Conservation (phyloP, 345 rosid species). For the Theobroma cacao region DNA sequence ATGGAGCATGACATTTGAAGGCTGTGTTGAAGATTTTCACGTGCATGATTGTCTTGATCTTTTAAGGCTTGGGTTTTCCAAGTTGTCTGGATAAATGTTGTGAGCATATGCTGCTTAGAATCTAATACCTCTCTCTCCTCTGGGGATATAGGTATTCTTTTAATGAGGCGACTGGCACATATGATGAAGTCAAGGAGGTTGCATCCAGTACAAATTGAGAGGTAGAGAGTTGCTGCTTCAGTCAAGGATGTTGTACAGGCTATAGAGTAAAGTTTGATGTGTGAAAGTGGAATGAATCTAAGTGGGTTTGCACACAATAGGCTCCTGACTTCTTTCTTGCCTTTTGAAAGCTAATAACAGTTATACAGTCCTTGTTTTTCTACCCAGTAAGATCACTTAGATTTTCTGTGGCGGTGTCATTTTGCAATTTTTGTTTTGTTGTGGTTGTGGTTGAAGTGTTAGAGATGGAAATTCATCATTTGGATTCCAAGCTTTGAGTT, state of each 20-base stretch:
- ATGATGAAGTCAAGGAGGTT: conserved; percentile 38
- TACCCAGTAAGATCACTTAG: too few species aligned
- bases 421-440: too few species aligned
- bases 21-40: background rate
- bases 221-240: background rate
- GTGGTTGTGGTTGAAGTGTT: too few species aligned
- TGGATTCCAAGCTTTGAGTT: too few species aligned
- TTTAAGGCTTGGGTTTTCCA: background rate
- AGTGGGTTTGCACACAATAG: too few species aligned
- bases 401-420: too few species aligned
- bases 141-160: conserved; percentile 44
- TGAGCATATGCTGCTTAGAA: background rate
- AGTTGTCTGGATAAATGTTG: background rate
- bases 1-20: background rate
- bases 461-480: too few species aligned
- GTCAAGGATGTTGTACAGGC: background rate
- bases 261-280: background rate
- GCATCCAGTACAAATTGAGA: conserved; percentile 22
- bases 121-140: background rate
- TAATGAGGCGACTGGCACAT: conserved; percentile 51
- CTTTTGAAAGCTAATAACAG: too few species aligned
- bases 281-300: too few species aligned
- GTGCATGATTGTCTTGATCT: background rate
- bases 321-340: too few species aligned
- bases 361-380: too few species aligned